phyloP scores from a whole-genome alignment of 2,329 filamentous ascomycete genomes.

The Ceratocystis alfenasii region DNA sequence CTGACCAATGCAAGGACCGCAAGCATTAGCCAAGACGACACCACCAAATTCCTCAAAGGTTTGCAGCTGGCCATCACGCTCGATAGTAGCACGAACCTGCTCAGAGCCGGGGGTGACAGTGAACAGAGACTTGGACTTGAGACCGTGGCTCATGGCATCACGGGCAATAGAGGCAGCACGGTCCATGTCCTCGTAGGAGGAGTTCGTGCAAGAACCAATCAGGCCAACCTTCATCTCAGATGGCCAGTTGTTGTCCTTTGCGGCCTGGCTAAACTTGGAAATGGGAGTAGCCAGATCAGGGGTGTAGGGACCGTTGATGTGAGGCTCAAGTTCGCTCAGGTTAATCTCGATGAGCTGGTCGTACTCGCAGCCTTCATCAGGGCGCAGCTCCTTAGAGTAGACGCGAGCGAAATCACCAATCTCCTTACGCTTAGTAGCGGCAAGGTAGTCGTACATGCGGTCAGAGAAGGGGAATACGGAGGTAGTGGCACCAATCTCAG shows the following conservation, averaged over 20 bases:
- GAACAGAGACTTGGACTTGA: conserved; percentile 90
- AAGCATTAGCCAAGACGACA: conserved; percentile 88
- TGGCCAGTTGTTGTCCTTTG: conserved; percentile 91
- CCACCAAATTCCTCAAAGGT: conserved; percentile 96
- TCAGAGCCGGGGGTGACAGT: conserved; percentile 93
- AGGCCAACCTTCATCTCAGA: conserved; percentile 92
- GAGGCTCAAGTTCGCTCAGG: conserved; percentile 85
- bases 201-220: conserved; percentile 98
- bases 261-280: conserved; percentile 91
- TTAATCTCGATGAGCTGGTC: conserved; percentile 95
- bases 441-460: conserved; percentile 92
- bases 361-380: conserved; percentile 86
- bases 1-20: conserved; percentile 84
- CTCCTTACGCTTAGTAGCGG: conserved; percentile 74
- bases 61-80: conserved; percentile 77
- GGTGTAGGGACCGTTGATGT: conserved; percentile 98
- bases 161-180: conserved; percentile 82
- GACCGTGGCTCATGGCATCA: conserved; percentile 79
- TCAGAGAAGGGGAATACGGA: conserved; percentile 97
- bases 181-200: conserved; percentile 76
- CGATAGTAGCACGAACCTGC: conserved; percentile 90
- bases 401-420: conserved; percentile 82
- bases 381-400: conserved; percentile 74
- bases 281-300: conserved; percentile 96
- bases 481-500: conserved; percentile 74